A percentile compares a stretch with the other conserved stretches of the same genome.
These are phyloP conservation scores for Tetrahymena elliotti DNA, from an alignment of 73 alveolate genomes.

Conservation along the genomic window DNA sequence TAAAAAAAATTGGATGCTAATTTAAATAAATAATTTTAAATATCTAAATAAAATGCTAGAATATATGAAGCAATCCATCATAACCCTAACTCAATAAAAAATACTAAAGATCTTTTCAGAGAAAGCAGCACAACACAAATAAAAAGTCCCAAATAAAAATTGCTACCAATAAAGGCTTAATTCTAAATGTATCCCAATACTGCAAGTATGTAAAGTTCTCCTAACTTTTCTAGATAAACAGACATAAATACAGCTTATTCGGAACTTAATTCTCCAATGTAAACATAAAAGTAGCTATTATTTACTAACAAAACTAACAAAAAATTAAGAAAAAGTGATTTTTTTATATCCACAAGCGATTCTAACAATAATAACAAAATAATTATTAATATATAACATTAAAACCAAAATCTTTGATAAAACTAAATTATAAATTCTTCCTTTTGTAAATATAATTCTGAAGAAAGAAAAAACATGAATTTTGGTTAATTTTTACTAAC, in stretches of 20 bases:
- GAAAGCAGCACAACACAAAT: not conserved
- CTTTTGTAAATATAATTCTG: not conserved
- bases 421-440: not conserved
- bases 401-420: not conserved
- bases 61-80: not conserved
- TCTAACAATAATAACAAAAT: not conserved
- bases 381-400: not conserved
- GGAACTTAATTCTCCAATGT: not conserved
- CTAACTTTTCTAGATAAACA: not conserved
- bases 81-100: not conserved
- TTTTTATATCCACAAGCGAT: not conserved
- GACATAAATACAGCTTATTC: not conserved
- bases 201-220: not conserved
- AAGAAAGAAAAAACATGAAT: too few species aligned
- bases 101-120: not conserved
- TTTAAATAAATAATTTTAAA: not conserved
- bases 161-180: not conserved
- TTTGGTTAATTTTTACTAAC: too few species aligned
- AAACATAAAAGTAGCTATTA: not conserved
- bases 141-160: not conserved
- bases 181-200: not conserved
- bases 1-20: not conserved
- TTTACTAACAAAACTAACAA: not conserved
- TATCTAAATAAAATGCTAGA: not conserved
- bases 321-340: not conserved